Evolutionary conservation across 148 eudicot genomes (phyloP).

Genomic region (Fagopyrum homotropicum): DNA sequence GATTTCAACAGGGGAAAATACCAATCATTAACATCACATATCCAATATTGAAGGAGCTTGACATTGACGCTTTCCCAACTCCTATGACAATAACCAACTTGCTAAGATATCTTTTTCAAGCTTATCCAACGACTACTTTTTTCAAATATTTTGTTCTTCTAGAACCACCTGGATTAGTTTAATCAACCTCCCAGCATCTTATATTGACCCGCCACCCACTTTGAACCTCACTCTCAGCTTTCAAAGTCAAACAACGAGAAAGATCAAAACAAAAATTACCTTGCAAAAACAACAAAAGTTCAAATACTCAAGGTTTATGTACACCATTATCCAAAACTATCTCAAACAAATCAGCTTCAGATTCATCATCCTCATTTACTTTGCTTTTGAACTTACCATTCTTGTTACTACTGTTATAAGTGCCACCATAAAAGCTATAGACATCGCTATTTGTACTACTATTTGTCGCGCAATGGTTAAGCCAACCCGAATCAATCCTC

Average conservation of each 20-base stretch:
- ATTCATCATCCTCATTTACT: slow-evolving; percentile 41
- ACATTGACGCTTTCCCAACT: background rate
- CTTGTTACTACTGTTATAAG: background rate
- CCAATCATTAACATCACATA: background rate
- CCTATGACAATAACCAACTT: background rate
- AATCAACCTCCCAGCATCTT: background rate
- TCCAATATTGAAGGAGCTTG: background rate
- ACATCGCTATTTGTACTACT: slow-evolving; percentile 7
- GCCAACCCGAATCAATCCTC: slow-evolving; percentile 64
- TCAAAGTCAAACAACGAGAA: background rate
- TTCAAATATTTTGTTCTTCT: slow-evolving; percentile 9
- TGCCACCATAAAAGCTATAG: slow-evolving; percentile 7
- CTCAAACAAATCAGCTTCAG: slow-evolving; percentile 78
- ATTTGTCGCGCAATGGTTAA: slow-evolving; percentile 27
- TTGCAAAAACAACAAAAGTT: background rate
- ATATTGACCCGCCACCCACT: slow-evolving; percentile 1
- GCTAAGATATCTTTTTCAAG: background rate
- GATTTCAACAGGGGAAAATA: background rate
- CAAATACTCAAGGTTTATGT: background rate
- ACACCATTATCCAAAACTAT: slow-evolving; percentile 45
- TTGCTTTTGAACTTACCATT: slow-evolving; percentile 4
- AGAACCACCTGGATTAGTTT: slow-evolving; percentile 6
- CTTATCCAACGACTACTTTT: slow-evolving; percentile 5
- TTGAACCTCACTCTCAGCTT: background rate
- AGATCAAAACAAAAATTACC: background rate